Conservation (phyloP, 163 green algal species). For the Volvox carteri region DNA sequence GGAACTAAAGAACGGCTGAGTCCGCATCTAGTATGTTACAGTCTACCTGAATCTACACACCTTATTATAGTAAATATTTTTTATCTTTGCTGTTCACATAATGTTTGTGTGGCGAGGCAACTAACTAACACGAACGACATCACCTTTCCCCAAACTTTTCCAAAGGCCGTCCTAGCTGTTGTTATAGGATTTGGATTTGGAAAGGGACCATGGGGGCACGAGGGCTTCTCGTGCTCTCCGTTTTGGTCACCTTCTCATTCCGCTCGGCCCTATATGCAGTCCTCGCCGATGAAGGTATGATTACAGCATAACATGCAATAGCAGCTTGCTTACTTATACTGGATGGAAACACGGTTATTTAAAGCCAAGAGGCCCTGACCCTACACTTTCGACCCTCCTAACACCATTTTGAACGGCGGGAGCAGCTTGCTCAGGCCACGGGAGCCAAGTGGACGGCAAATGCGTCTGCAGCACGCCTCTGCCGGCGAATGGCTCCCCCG, state of each 20-base stretch:
- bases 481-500: not conserved
- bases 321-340: too few species aligned
- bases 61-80: too few species aligned
- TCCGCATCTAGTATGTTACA: not conserved
- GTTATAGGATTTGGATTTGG: not conserved
- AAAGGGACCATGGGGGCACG: not conserved
- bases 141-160: too few species aligned
- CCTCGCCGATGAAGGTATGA: not conserved
- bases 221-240: not conserved
- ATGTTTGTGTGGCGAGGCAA: not conserved
- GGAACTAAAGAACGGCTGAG: not conserved
- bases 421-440: conserved; percentile 15
- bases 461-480: conserved; percentile 26
- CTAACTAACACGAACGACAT: not conserved
- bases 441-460: conserved; percentile 26
- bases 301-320: not conserved
- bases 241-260: not conserved
- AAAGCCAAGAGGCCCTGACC: too few species aligned
- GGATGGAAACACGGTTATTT: too few species aligned
- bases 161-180: not conserved
- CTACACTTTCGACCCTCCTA: too few species aligned
- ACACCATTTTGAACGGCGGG: not conserved
- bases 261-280: too few species aligned
- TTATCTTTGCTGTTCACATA: too few species aligned
- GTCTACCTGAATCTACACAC: too few species aligned